A percentile compares a stretch with the other conserved stretches of the same genome.
Evolutionary conservation across 495 filamentous ascomycete species (phyloP).

Genomic region (Cladorrhinum samala): DNA sequence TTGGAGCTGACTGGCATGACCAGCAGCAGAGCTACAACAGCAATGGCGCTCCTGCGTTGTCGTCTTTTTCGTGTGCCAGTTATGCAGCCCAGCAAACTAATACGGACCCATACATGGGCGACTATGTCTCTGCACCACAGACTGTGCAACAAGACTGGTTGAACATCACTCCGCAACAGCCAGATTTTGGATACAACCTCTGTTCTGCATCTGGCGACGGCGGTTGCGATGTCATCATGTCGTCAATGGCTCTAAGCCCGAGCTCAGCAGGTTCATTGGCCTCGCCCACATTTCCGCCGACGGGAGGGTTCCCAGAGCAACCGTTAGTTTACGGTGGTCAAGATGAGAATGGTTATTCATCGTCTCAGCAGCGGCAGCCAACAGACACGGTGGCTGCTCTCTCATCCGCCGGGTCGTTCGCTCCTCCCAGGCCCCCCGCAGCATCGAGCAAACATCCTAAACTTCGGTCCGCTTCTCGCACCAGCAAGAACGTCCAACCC

Average conservation of each 20-base stretch:
- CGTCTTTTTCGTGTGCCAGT: constrained; percentile 1
- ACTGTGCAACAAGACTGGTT: background rate
- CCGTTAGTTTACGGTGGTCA: background rate
- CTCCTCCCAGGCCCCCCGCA: background rate
- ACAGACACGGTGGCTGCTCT: background rate
- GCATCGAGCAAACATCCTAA: constrained; percentile 4
- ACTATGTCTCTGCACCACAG: constrained; percentile 11
- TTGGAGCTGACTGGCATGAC: too few relatives aligned
- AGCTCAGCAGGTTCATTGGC: background rate
- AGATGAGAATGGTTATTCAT: background rate
- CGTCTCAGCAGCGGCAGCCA: background rate
- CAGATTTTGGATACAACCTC: background rate
- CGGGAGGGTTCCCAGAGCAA: background rate
- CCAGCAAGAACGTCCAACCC: constrained; percentile 33
- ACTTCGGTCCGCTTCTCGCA: constrained; percentile 37
- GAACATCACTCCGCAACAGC: background rate
- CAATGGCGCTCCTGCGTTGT: constrained; percentile 8
- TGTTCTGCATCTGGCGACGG: too few relatives aligned
- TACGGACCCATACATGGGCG: constrained; percentile 5
- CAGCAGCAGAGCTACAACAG: constrained; percentile 1
- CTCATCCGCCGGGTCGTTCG: background rate
- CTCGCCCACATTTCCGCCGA: background rate
- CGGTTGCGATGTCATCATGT: background rate
- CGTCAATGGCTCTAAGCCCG: background rate
- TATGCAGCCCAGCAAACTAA: constrained; percentile 1